A percentile compares a stretch with the other conserved stretches of the same genome.
Evolutionary conservation across 2,329 filamentous ascomycete species (phyloP).

Genomic region (Fusarium xyrophilum): DNA sequence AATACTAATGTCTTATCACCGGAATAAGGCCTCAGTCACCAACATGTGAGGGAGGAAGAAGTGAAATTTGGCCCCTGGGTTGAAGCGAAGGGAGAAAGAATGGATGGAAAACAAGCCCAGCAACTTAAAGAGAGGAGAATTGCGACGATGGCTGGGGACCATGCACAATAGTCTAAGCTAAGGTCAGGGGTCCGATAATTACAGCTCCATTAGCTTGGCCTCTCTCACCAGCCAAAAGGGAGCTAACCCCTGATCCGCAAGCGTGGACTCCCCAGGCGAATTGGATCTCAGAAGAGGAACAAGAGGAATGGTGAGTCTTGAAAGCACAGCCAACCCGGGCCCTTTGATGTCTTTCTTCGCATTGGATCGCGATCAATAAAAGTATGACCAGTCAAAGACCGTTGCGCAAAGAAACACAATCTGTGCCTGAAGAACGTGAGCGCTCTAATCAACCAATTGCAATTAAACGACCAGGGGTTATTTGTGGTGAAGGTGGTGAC

Average conservation of each 20-base stretch:
- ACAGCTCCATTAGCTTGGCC: not conserved
- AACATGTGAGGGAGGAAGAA: conserved; percentile 19
- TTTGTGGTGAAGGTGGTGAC: conserved; percentile 33
- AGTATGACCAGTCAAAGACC: conserved; percentile 1
- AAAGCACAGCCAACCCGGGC: not conserved
- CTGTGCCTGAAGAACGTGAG: conserved; percentile 22
- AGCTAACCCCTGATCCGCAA: conserved; percentile 22
- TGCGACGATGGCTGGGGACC: conserved; percentile 30
- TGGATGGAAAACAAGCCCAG: conserved; percentile 12
- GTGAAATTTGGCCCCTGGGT: conserved; percentile 20
- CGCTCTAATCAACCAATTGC: conserved; percentile 20
- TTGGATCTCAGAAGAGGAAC: not conserved
- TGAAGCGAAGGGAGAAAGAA: conserved; percentile 29
- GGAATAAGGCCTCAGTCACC: conserved; percentile 26
- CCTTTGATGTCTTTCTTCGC: conserved; percentile 3
- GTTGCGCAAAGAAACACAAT: conserved; percentile 13
- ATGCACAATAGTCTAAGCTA: conserved; percentile 29
- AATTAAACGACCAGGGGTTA: conserved; percentile 8
- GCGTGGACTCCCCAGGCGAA: conserved; percentile 21
- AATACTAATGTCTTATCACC: conserved; percentile 29
- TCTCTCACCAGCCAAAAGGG: conserved; percentile 1
- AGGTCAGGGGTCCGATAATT: conserved; percentile 28
- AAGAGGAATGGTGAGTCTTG: conserved; percentile 25
- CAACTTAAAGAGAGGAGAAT: conserved; percentile 26
- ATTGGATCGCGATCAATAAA: conserved; percentile 10